phyloP scores from a whole-genome alignment of 179 eudicot species.

The Monotropa hypopitys region DNA sequence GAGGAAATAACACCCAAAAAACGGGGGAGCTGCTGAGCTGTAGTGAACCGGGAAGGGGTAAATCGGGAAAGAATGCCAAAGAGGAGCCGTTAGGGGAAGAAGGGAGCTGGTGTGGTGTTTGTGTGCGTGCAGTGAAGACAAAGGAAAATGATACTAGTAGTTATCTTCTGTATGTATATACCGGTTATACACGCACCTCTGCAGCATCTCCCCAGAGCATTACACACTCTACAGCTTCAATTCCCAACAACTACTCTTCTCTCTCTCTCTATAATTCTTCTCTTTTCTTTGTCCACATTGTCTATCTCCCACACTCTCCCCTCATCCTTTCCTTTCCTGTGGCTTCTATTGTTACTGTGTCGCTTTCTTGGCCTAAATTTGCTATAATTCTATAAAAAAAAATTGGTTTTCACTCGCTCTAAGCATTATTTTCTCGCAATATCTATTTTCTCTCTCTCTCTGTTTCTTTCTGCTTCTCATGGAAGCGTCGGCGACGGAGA shows the following conservation, averaged over 20 bases:
- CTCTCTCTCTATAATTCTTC: slow-evolving; percentile 16
- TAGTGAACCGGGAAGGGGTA: slow-evolving; percentile 12
- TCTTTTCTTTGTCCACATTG: neutral
- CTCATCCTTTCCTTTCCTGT: slow-evolving; percentile 3
- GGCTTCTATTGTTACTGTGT: slow-evolving; percentile 17
- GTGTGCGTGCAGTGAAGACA: slow-evolving; percentile 29
- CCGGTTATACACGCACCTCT: neutral
- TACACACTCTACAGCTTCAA: neutral
- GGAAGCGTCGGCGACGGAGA: slow-evolving; percentile 40
- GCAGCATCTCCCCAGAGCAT: neutral
- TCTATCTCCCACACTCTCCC: neutral
- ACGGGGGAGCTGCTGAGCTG: slow-evolving; percentile 13
- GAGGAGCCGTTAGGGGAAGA: neutral
- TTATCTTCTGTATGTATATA: neutral
- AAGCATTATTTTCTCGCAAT: neutral
- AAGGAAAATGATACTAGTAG: slow-evolving; percentile 44
- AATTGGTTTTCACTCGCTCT: neutral
- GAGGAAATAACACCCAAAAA: neutral
- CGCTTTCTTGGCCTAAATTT: slow-evolving; percentile 19
- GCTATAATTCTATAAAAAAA: slow-evolving; percentile 3
- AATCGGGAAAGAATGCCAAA: slow-evolving; percentile 13
- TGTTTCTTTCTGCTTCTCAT: neutral
- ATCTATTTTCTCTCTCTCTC: slow-evolving; percentile 9
- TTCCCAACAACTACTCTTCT: slow-evolving; percentile 33
- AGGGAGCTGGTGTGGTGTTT: too few species aligned